Percentiles rank a stretch among this genome's conserved stretches.
Evolutionary conservation across 1,284 basidiomycete species (phyloP).

Genomic region (Cutaneotrichosporon spelunceum): DNA sequence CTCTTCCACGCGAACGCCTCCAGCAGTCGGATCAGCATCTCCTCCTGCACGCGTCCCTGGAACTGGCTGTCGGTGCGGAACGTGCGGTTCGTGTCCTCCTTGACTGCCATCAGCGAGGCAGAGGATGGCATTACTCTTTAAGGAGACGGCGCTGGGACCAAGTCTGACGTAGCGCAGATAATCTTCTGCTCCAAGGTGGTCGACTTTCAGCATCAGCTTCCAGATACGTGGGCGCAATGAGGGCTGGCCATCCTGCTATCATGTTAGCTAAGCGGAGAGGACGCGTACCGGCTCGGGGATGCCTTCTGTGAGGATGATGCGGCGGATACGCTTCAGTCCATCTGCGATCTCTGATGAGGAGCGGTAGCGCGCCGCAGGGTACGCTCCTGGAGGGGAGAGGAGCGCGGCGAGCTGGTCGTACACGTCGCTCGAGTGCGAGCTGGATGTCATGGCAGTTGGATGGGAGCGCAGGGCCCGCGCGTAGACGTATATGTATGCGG

Average conservation of each 20-base stretch:
- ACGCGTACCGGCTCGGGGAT: constrained; percentile 59
- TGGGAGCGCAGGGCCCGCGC: background rate
- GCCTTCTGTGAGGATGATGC: constrained; percentile 81
- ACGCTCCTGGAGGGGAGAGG: constrained; percentile 26
- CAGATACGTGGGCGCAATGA: constrained; percentile 60
- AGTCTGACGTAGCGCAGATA: constrained; percentile 77
- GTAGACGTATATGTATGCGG: no score
- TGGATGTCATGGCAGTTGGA: background rate
- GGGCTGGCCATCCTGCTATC: constrained; percentile 35
- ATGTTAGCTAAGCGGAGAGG: background rate
- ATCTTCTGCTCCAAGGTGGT: constrained; percentile 67
- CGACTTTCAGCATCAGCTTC: constrained; percentile 83
- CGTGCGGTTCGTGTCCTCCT: constrained; percentile 66
- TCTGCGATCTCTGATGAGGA: constrained; percentile 69
- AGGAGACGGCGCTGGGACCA: constrained; percentile 79
- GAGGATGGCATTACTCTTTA: constrained; percentile 65
- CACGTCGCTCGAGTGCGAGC: constrained; percentile 6
- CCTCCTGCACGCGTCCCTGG: constrained; percentile 89
- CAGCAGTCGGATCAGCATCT: constrained; percentile 89
- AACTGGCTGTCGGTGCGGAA: constrained; percentile 92
- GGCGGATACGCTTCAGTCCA: constrained; percentile 68
- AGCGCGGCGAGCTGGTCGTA: constrained; percentile 36
- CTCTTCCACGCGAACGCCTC: constrained; percentile 97
- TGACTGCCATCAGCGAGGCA: constrained; percentile 42
- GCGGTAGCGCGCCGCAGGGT: constrained; percentile 56